A percentile compares a stretch with the other conserved stretches of the same genome.
Conservation (phyloP, 225 moss, liverwort and hornwort genomes). For the Pseudisothecium myosuroides region DNA sequence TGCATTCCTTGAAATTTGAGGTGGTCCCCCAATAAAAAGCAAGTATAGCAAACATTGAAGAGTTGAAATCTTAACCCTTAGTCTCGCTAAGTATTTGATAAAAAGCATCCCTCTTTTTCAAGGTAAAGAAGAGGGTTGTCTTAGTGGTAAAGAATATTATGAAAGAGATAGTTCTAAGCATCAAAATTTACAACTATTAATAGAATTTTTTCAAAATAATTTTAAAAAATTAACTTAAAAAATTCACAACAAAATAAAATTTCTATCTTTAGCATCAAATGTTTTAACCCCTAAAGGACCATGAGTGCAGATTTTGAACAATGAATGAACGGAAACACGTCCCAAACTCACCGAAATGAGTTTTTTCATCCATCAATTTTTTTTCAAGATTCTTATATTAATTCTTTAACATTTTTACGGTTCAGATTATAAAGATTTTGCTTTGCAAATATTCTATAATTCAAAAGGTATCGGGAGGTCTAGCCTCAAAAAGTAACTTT, state of each 20-base stretch:
- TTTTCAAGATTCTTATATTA: no score
- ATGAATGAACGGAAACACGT: no score
- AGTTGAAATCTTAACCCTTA: neutral
- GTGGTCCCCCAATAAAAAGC: neutral
- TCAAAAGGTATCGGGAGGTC: no score
- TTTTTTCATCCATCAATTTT: no score
- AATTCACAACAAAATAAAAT: neutral
- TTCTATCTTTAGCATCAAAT: neutral
- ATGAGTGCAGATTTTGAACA: no score
- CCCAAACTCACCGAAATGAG: no score
- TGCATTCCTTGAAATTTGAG: neutral
- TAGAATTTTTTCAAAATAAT: neutral
- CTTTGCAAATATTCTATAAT: no score
- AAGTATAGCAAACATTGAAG: fast-evolving
- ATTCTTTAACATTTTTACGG: no score
- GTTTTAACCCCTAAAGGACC: no score
- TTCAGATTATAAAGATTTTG: no score
- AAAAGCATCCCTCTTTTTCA: no score
- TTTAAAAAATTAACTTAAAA: neutral
- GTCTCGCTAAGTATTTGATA: neutral
- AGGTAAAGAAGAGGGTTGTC: neutral
- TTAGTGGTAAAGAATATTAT: neutral
- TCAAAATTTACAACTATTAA: neutral
- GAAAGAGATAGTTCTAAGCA: neutral
- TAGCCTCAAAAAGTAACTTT: no score